A percentile compares a stretch with the other conserved stretches of the same genome.
Conservation (phyloP, 164 flowering plant genomes). For the Nymphaea thermarum region DNA sequence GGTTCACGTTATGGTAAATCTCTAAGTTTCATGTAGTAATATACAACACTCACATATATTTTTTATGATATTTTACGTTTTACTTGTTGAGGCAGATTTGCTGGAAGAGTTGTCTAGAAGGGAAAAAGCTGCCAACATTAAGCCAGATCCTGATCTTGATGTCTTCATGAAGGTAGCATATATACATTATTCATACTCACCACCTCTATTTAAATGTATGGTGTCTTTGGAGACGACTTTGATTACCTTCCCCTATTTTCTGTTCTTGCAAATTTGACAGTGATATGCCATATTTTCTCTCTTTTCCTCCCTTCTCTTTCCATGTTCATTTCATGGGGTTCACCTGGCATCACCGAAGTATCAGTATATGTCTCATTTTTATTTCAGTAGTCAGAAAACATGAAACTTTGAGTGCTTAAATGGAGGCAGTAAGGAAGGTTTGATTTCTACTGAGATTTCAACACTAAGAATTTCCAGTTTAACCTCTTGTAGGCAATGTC, state of each 20-base stretch:
- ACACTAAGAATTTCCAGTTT: background rate
- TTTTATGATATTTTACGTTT: background rate
- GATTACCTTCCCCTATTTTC: no score
- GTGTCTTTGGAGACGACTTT: background rate
- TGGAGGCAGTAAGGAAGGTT: background rate
- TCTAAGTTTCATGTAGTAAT: background rate
- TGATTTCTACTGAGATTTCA: background rate
- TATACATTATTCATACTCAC: background rate
- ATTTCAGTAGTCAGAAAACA: no score
- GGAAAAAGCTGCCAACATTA: slow-evolving; percentile 52
- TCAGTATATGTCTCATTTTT: no score
- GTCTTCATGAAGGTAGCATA: slow-evolving; percentile 56
- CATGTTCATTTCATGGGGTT: no score
- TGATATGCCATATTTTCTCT: no score
- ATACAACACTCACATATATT: background rate
- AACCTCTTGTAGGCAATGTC: slow-evolving; percentile 46
- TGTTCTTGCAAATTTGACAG: background rate
- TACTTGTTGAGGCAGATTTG: slow-evolving; percentile 34
- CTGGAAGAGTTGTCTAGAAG: slow-evolving; percentile 56
- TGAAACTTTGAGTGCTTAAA: no score
- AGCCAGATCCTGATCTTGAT: slow-evolving; percentile 64
- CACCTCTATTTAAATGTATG: background rate
- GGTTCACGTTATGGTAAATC: slow-evolving; percentile 39
- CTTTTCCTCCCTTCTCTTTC: background rate
- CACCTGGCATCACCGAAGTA: no score